Evolutionary conservation across 106 monocot genomes (phyloP), one percentile per base, ranked within the genome.

Genomic region (Acanthochlamys bracteata): DNA sequence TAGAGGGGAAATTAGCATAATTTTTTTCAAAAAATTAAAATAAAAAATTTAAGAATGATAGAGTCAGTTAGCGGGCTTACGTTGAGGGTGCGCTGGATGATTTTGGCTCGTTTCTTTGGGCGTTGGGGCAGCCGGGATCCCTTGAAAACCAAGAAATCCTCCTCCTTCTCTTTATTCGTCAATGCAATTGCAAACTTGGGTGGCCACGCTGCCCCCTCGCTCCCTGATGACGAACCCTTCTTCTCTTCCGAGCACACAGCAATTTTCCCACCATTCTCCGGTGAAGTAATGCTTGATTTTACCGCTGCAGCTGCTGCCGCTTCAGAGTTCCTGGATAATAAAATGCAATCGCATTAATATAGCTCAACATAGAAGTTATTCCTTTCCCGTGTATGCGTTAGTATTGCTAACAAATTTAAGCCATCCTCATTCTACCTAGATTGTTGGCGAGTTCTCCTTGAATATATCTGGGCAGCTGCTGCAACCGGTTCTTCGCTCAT

Each of bases 41-140:
- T 33, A 33, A 33, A 3, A 33, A 33, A n/a, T n/a, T n/a, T 33
- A 33, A 3, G 4, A 33, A 33, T 33, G 33, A 33, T 6, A 33
- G 33, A 6, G 33, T 33, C 6, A 6, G 33, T 33, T 33, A 10
- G 49, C 11, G 14, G 24, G 19, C 88, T 66, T 78, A 93, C 93
- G 27, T 85, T 85, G 55, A 93, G 69, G 19, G 68, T 83, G 33
- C 61, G 69, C 63, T 93, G 93, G 52, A 93, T 41, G 64, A 80
- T 58, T 65, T 89, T 93, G 60, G 85, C 66, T 25, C 93, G 67
- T 64, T 93, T 93, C 76, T 93, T 93, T 66, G 93, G 93, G 16
- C 80, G 60, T 67, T 73, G 85, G 21, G 93, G 84, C 4, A 78
- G 89, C 68, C 85, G 89, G 40, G 79, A 76, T 52, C 85, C 93